phyloP scores from a whole-genome alignment of 2,329 filamentous ascomycete genomes.

The Trichoderma sp. region DNA sequence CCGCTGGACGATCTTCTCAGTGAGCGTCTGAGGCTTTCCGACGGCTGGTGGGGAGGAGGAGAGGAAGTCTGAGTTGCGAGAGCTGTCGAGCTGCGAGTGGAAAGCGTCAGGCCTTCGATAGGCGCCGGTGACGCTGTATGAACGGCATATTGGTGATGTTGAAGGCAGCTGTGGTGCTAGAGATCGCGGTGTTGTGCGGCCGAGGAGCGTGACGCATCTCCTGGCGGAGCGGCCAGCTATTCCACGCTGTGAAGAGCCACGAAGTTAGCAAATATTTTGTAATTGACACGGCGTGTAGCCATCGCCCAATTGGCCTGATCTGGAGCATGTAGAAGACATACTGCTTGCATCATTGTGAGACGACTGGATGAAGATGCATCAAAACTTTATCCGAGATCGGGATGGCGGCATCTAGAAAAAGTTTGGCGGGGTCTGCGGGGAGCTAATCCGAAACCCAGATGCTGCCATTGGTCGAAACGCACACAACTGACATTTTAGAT shows the following conservation, averaged over 20 bases:
- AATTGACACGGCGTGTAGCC: not conserved
- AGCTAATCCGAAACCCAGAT: not conserved
- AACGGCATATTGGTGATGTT: not conserved
- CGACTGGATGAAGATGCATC: not conserved
- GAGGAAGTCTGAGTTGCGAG: not conserved
- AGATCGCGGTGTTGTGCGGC: not conserved
- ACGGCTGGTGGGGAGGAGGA: conserved; percentile 22
- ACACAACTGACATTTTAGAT: not conserved
- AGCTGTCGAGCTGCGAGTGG: not conserved
- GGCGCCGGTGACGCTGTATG: not conserved
- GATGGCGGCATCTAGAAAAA: not conserved
- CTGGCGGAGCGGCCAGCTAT: not conserved
- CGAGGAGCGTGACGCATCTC: not conserved
- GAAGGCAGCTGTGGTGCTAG: not conserved
- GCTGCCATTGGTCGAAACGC: not conserved
- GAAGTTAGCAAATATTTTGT: not conserved
- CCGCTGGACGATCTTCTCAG: conserved; percentile 88
- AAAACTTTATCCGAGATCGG: not conserved
- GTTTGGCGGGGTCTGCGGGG: not conserved
- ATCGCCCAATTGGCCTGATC: not conserved
- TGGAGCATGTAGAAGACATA: not conserved
- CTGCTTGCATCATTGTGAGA: not conserved
- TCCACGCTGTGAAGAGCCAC: not conserved
- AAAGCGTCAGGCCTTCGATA: not conserved
- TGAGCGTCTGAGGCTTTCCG: conserved; percentile 70